Percentiles rank a stretch among this genome's conserved stretches.
These are phyloP conservation scores for Talaromyces sp. DNA, from an alignment of 2,329 filamentous ascomycete species.

Conservation along the genomic window DNA sequence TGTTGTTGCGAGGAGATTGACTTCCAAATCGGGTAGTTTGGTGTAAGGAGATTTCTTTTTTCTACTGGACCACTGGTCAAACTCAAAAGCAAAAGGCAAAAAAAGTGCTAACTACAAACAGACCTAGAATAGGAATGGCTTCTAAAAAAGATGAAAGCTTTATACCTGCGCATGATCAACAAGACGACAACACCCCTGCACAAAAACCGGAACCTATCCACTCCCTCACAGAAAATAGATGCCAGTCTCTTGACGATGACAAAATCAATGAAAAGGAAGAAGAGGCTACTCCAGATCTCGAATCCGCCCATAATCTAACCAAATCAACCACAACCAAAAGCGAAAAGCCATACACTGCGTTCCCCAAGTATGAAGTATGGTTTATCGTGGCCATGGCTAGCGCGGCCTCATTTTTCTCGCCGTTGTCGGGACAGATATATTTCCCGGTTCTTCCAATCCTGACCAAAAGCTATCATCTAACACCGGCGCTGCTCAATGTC, in stretches of 20 bases:
- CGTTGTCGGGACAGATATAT: constrained; percentile 37
- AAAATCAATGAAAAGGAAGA: not conserved
- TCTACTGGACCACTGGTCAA: too few relatives aligned
- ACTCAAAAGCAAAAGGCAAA: too few relatives aligned
- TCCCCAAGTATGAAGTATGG: constrained; percentile 25
- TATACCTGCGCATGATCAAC: not conserved
- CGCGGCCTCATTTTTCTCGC: constrained; percentile 38
- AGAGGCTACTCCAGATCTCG: not conserved
- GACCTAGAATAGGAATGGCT: not conserved
- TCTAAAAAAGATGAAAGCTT: not conserved
- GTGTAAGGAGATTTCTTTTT: not conserved
- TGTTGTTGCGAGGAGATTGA: too few relatives aligned
- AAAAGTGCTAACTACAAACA: not conserved
- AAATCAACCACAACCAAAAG: constrained; percentile 3
- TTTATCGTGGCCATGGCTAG: constrained; percentile 35
- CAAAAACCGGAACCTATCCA: not conserved
- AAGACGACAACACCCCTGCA: not conserved
- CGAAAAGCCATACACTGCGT: constrained; percentile 20
- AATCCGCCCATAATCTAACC: not conserved
- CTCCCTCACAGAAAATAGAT: not conserved
- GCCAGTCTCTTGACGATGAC: not conserved
- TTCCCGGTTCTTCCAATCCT: constrained; percentile 29
- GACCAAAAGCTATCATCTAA: constrained; percentile 14
- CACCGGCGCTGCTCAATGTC: constrained; percentile 8
- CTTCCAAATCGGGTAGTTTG: not conserved